Evolutionary conservation across 306 rosid species (phyloP).

Genomic region (Psophocarpus tetragonolobus): DNA sequence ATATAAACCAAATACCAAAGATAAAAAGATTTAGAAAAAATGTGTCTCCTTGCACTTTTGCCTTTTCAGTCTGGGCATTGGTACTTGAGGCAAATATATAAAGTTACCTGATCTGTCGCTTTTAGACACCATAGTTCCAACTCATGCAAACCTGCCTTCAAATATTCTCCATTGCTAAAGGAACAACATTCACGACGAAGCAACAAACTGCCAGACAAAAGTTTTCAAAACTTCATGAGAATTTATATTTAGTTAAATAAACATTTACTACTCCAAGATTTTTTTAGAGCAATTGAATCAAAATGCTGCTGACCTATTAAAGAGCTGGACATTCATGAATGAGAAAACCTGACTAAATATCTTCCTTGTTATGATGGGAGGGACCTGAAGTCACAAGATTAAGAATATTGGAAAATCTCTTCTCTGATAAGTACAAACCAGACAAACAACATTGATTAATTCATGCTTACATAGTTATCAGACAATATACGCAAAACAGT

Average conservation of each 20-base stretch:
- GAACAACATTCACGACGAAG: constrained; percentile 94
- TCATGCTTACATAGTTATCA: constrained; percentile 59
- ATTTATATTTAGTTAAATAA: background rate
- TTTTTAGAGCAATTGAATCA: constrained; percentile 5
- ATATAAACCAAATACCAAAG: constrained; percentile 16
- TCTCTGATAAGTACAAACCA: background rate
- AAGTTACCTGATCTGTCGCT: constrained; percentile 68
- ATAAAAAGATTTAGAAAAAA: background rate
- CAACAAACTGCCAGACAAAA: constrained; percentile 59
- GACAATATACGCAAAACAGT: constrained; percentile 58
- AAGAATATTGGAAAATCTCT: constrained; percentile 22
- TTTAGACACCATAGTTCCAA: constrained; percentile 83
- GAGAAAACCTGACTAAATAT: constrained; percentile 83
- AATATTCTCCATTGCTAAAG: constrained; percentile 87
- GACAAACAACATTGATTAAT: constrained; percentile 17
- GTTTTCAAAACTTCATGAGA: constrained; percentile 8
- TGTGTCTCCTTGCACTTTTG: background rate
- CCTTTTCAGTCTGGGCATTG: background rate
- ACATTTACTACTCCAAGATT: background rate
- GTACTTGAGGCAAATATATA: constrained; percentile 10
- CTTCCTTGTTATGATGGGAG: constrained; percentile 71
- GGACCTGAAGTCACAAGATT: constrained; percentile 57
- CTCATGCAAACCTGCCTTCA: constrained; percentile 79
- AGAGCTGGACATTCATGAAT: constrained; percentile 85
- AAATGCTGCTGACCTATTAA: constrained; percentile 66